These are phyloP conservation scores for Yamadazyma friedrichii DNA, from an alignment of 1,139 yeast genomes.

Conservation along the genomic window DNA sequence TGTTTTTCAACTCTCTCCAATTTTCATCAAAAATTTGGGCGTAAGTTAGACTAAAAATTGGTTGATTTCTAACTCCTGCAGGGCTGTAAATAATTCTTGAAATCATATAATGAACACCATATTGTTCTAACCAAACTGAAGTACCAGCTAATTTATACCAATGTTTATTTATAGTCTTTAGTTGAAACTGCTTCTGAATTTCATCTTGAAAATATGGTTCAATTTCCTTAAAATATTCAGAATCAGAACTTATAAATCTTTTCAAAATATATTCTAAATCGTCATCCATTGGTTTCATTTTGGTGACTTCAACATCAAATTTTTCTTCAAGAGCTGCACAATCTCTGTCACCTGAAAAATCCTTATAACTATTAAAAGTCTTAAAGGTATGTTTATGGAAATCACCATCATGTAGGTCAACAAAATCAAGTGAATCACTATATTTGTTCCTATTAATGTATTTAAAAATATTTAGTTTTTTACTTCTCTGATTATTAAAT, in stretches of 20 bases:
- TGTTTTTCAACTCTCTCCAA: slow-evolving; percentile 26
- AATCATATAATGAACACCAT: slow-evolving; percentile 32
- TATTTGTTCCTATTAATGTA: slow-evolving; percentile 8
- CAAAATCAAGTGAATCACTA: slow-evolving; percentile 13
- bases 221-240: slow-evolving; percentile 18
- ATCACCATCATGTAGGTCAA: background rate
- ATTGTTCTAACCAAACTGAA: slow-evolving; percentile 33
- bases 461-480: slow-evolving; percentile 9
- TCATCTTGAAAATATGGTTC: slow-evolving; percentile 19
- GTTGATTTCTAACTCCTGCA: slow-evolving; percentile 19
- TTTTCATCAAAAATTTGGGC: slow-evolving; percentile 27
- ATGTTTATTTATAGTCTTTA: slow-evolving; percentile 17
- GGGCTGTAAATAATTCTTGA: slow-evolving; percentile 29
- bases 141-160: slow-evolving; percentile 35
- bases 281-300: slow-evolving; percentile 10
- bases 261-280: slow-evolving; percentile 15
- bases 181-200: slow-evolving; percentile 18
- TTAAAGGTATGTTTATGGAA: slow-evolving; percentile 11
- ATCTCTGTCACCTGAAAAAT: slow-evolving; percentile 8
- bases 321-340: slow-evolving; percentile 9
- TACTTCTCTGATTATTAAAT: slow-evolving; percentile 1
- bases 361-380: slow-evolving; percentile 10
- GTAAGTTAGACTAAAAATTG: slow-evolving; percentile 25
- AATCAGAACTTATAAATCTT: slow-evolving; percentile 10
- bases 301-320: slow-evolving; percentile 13